Evolutionary conservation across 768 basidiomycete genomes (phyloP), one percentile per base, ranked within the genome.

Genomic region (Psilocybe cyanescens): DNA sequence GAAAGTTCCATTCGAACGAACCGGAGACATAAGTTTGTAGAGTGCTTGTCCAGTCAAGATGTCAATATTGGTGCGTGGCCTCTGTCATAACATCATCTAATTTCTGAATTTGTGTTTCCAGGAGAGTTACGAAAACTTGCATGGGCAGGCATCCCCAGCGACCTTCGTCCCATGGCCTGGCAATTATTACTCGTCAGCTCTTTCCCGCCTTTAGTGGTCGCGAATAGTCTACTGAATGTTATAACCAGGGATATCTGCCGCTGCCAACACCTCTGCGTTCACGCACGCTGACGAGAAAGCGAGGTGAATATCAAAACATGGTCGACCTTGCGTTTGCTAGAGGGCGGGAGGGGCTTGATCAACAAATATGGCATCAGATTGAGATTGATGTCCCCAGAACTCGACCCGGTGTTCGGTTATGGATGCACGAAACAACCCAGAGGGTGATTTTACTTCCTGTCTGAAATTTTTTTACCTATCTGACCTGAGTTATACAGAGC

Each of bases 351-450:
- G 89, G 91, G 0, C 82, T 97, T 31, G 97, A 99, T 74, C 94
- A 95, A 68, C 92, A 94, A 75, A 97, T 99, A 71, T 99, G 97
- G 97, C 97, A 99, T 76, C 97, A 99, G 75, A 99, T 99, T 67
- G 94, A 95, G 71, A 99, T 98, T 61, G 97, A 99, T 70, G 97
- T 98, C 5, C 97, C 97, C 9, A 83, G 97, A 56, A 99, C 97
- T 41, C 79, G 96, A 53, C 96, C 97, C 16, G 95, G 96, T 19
- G 88, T 97, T 9, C 83, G 80, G 37, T 76, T 99, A 19, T 99
- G 97, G 97, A 91, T 93, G 87, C 88, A 93, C 68, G 87, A 81
- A 29, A 85, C 86, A 17, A 96, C 97, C 3, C 97, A 99, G 72
- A 81, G 95, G 67, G 95, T 95, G 74, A 70, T 87, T 72, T 55